Base-by-base conservation (phyloP, 2,329 filamentous ascomycete genomes). In the Bipolaris zeicola region DNA sequence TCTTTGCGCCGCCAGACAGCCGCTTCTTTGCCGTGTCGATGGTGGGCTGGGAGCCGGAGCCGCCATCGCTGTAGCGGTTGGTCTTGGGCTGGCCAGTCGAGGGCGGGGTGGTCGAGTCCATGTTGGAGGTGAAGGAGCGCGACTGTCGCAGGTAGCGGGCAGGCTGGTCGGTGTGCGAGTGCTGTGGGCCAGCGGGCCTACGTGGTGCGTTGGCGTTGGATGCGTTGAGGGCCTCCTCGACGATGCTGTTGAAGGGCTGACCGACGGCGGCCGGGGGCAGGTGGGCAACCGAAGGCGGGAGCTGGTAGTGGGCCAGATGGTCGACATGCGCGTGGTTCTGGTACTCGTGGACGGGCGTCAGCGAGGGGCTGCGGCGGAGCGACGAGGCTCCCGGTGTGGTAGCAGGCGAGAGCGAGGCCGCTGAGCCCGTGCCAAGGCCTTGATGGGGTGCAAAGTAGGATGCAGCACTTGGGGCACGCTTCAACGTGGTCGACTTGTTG, bases 61-160 rank as follows among this genome's bases (percentile, higher is more conserved):
- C 66, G 50, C 76, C 75, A 61, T 72, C 74, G 64, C 73, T 76
- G 69, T 75, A 76, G 59, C 75, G 72, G 68, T 76, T 74, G 37
- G 65, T 72, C 45, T 54, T 57, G 72, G 52, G 71, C 69, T 64
- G 71, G 49, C 69, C 64, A 61, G 71, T 68, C 43, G 69, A 68
- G 3, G 74, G 74, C 56, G 75, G 73, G 54, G 74, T 47, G 55
- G 73, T 43, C 4, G 22, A 70, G 46, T 80, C 78, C 79, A 81
- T 81, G 61, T 71, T 78, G 63, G 75, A 72, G 61, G 76, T 76
- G 68, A 80, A 75, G 68, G 76, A 79, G 60, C 76, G 74, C 51
- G 75, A 76, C 66, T 79, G 72, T 59, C 74, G 70, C 52, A 79
- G 76, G 52, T 66, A 69, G 11, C 50, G 50, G n/a, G 31, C 38